phyloP scores from a whole-genome alignment of 139 green algal genomes.

The Chlorella sp. region DNA sequence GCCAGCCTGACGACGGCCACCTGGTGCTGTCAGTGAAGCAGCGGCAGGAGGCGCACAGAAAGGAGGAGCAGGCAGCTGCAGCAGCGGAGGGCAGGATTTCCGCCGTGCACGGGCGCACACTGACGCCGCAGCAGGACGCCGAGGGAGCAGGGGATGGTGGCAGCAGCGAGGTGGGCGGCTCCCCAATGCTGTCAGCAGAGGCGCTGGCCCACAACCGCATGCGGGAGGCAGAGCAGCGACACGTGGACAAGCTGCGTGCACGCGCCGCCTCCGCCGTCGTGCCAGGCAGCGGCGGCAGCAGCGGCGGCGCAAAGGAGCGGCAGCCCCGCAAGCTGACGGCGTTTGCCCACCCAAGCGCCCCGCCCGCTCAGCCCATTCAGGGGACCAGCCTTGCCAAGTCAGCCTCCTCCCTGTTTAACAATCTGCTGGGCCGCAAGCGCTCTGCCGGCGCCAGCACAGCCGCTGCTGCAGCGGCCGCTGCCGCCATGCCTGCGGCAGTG shows the following conservation, averaged over 20 bases:
- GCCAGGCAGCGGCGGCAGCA: background rate
- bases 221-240: background rate
- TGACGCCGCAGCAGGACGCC: background rate
- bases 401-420: conserved; percentile 21
- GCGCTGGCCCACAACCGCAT: background rate
- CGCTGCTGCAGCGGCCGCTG: background rate
- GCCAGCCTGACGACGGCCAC: background rate
- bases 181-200: background rate
- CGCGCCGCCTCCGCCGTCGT: background rate
- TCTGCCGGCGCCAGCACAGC: background rate
- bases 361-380: background rate
- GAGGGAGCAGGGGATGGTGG: background rate
- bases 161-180: background rate
- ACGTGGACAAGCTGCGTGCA: background rate
- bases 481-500: background rate
- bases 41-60: background rate
- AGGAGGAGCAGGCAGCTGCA: background rate
- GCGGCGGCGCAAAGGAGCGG: background rate
- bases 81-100: background rate
- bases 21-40: background rate
- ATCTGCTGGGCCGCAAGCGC: conserved; percentile 20
- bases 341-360: background rate
- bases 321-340: background rate
- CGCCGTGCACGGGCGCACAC: background rate
- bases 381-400: background rate